phyloP scores from a whole-genome alignment of 2,329 filamentous ascomycete species.

The Beauveria caledonica region DNA sequence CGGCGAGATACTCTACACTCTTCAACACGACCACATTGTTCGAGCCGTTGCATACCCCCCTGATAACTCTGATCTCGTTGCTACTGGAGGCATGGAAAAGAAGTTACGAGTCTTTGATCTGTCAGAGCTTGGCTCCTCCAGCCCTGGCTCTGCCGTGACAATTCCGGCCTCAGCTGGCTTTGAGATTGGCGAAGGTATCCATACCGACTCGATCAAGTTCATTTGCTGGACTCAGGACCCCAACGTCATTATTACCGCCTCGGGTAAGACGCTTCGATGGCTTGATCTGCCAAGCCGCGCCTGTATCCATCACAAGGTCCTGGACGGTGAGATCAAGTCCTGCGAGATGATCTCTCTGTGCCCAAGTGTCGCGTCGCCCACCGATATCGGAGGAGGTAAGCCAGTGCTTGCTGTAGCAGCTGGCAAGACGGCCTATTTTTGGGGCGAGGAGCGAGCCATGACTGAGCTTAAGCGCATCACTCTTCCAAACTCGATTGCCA shows the following conservation, averaged over 20 bases:
- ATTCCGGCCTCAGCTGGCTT: slow-evolving; percentile 59
- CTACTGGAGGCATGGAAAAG: slow-evolving; percentile 93
- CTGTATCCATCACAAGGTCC: slow-evolving; percentile 65
- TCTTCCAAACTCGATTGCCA: slow-evolving; percentile 79
- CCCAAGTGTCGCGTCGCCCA: slow-evolving; percentile 46
- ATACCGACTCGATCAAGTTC: slow-evolving; percentile 86
- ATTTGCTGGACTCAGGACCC: slow-evolving; percentile 90
- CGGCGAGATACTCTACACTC: slow-evolving; percentile 77
- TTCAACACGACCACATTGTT: slow-evolving; percentile 92
- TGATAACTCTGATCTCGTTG: slow-evolving; percentile 73
- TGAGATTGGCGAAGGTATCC: slow-evolving; percentile 79
- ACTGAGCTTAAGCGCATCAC: slow-evolving; percentile 69
- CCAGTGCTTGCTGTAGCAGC: slow-evolving; percentile 81
- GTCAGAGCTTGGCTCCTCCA: slow-evolving; percentile 43
- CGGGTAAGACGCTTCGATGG: slow-evolving; percentile 89
- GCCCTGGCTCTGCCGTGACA: slow-evolving; percentile 32
- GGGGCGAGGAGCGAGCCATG: slow-evolving; percentile 65
- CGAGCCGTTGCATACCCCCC: slow-evolving; percentile 85
- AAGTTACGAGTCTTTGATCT: slow-evolving; percentile 92
- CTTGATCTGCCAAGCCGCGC: slow-evolving; percentile 76
- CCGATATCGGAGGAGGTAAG: slow-evolving; percentile 57
- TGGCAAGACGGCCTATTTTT: slow-evolving; percentile 92
- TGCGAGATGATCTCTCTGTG: slow-evolving; percentile 78
- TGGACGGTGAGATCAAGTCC: slow-evolving; percentile 81
- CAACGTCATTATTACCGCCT: slow-evolving; percentile 83